phyloP scores from a whole-genome alignment of 768 basidiomycete genomes.

The Boletellus emodensis region DNA sequence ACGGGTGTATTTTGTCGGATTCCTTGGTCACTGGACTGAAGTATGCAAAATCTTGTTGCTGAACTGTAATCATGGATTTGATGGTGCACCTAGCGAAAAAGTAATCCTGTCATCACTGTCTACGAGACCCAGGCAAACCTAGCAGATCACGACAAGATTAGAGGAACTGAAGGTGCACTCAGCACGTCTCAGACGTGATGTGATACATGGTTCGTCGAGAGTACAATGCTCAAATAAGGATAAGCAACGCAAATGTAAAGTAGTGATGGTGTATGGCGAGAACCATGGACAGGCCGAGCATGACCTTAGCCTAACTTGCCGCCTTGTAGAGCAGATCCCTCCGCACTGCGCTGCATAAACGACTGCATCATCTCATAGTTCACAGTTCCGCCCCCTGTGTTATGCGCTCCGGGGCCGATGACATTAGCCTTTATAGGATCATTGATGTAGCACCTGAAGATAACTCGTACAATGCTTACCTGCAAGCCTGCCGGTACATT shows the following conservation, averaged over 20 bases:
- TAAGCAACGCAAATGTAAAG: slow-evolving; percentile 10
- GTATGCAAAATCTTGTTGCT: slow-evolving; percentile 33
- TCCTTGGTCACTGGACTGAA: slow-evolving; percentile 79
- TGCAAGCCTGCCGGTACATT: slow-evolving; percentile 16
- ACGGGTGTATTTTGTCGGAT: slow-evolving; percentile 79
- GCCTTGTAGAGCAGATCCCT: slow-evolving; percentile 26
- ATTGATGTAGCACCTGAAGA: not conserved
- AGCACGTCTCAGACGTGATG: slow-evolving; percentile 38
- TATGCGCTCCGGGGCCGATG: slow-evolving; percentile 21
- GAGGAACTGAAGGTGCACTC: slow-evolving; percentile 65
- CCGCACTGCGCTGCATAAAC: slow-evolving; percentile 40
- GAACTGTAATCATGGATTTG: not conserved
- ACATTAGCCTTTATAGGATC: slow-evolving; percentile 11
- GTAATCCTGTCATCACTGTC: slow-evolving; percentile 74
- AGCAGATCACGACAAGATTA: slow-evolving; percentile 84
- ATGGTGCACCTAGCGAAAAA: slow-evolving; percentile 55
- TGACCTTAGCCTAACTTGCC: slow-evolving; percentile 13
- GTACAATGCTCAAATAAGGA: not conserved
- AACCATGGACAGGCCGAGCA: too few species aligned
- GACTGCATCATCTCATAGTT: slow-evolving; percentile 44
- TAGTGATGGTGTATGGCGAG: not conserved
- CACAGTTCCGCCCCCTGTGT: slow-evolving; percentile 23
- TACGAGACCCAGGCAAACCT: slow-evolving; percentile 87
- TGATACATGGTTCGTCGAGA: slow-evolving; percentile 6
- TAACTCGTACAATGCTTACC: slow-evolving; percentile 8